Evolutionary conservation across 768 basidiomycete species (phyloP), one percentile per base, ranked within the genome.

Genomic region (Crassisporium funariophilum): DNA sequence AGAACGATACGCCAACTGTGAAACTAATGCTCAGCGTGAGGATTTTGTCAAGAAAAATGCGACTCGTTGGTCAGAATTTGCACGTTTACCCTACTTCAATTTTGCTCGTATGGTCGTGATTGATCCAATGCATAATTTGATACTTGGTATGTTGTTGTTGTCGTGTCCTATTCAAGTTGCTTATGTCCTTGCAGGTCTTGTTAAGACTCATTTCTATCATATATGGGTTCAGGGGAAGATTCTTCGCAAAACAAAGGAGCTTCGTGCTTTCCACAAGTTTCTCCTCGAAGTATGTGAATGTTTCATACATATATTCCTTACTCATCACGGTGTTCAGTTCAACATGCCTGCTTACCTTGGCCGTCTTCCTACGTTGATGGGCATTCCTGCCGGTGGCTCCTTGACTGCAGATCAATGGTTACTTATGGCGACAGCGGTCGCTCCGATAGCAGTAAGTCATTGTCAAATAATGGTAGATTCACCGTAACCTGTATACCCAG

Each of bases 51-150:
- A 37, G 17, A 34, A 47, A 22, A 33, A 61, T 57, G 66, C 56
- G 36, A 43, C 35, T 9, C 55, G 66, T 5, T 67, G 55, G 49
- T 59, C 65, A 0, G 54, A 50, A 22, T 44, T 76, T 0, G 48
- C 67, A 9, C 42, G 64, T 1, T 62, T 77, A 1, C 64, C 66
- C 0, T 77, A 77, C 49, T 76, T 71, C 66, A 65, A 74, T 40
- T 63, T 64, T 0, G 55, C 59, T 2, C 40, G 45, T 4, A 67
- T 53, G 36, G 38, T 63, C 4, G 53, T 70, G 0, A 52, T 74
- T 8, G 72, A 77, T 41, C 45, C 67, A 2, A 75, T 75, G 73
- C 75, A 77, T 49, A 64, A 60, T 13, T 54, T 75, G 0, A 63
- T 67, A 29, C 61, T 74, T 1, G 67, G 70, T 5, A n/a, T n/a